Conservation (phyloP, 1,139 yeast genomes). For the Yamadazyma dushanensis region DNA sequence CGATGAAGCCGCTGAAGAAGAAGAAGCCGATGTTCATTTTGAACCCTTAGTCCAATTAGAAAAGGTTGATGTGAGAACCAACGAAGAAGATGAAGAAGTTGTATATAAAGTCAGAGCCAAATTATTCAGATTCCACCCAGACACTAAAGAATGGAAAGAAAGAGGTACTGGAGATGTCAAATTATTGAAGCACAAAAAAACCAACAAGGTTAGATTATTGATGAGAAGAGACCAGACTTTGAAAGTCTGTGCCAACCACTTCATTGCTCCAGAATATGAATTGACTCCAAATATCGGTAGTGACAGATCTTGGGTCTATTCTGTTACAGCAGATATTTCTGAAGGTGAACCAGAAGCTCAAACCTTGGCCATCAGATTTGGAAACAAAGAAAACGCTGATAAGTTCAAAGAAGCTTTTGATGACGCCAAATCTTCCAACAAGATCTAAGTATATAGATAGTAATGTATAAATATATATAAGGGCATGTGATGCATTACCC, state of each 20-base stretch:
- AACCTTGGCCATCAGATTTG: slow-evolving; percentile 96
- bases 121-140: slow-evolving; percentile 83
- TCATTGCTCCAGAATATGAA: slow-evolving; percentile 79
- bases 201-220: slow-evolving; percentile 80
- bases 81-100: slow-evolving; percentile 94
- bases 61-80: slow-evolving; percentile 89
- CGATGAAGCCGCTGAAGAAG: slow-evolving; percentile 72
- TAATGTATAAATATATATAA: slow-evolving; percentile 1
- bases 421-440: slow-evolving; percentile 16
- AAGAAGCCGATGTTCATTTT: slow-evolving; percentile 92
- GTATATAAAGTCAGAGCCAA: slow-evolving; percentile 90
- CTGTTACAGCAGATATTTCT: slow-evolving; percentile 89
- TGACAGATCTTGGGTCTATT: slow-evolving; percentile 98
- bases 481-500: neutral
- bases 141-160: slow-evolving; percentile 96
- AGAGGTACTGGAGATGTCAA: slow-evolving; percentile 99
- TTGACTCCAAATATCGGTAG: slow-evolving; percentile 94
- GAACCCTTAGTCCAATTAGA: slow-evolving; percentile 95
- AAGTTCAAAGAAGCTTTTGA: slow-evolving; percentile 91
- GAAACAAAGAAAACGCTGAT: slow-evolving; percentile 96
- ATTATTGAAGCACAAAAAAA: slow-evolving; percentile 82
- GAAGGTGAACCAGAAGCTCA: slow-evolving; percentile 97
- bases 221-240: slow-evolving; percentile 99
- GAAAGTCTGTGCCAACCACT: slow-evolving; percentile 97
- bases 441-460: slow-evolving; percentile 9